phyloP scores from a whole-genome alignment of 140 eudicot species.

The Ambrosia hybrid region DNA sequence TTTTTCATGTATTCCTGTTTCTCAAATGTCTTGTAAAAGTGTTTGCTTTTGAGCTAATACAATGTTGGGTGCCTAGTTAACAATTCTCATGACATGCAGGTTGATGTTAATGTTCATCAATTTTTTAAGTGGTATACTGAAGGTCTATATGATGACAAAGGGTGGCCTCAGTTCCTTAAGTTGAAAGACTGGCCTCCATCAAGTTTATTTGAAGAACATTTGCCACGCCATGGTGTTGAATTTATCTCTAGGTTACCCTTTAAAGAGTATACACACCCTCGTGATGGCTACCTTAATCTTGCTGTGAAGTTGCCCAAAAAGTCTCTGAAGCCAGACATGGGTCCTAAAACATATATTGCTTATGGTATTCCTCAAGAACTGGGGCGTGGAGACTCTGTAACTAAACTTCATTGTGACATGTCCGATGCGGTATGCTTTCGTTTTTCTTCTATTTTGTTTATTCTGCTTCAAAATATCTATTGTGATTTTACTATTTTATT shows the following conservation, averaged over 20 bases:
- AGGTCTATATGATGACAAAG: conserved; percentile 37
- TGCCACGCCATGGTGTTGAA: conserved; percentile 85
- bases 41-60: no score
- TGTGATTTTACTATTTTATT: conserved; percentile 2
- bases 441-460: neutral
- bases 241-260: conserved; percentile 71
- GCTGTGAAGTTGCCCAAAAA: conserved; percentile 55
- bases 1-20: no score
- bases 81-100: conserved; percentile 38
- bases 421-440: conserved; percentile 71
- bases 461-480: neutral
- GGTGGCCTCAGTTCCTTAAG: conserved; percentile 77
- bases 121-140: conserved; percentile 58
- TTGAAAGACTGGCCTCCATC: conserved; percentile 97
- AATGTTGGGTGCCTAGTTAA: no score
- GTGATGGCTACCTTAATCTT: conserved; percentile 64
- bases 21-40: no score
- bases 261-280: conserved; percentile 81
- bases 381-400: conserved; percentile 92
- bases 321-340: conserved; percentile 77
- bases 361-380: conserved; percentile 77
- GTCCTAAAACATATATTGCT: conserved; percentile 86
- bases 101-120: conserved; percentile 53
- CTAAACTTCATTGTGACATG: conserved; percentile 82
- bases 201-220: conserved; percentile 57